phyloP scores from a whole-genome alignment of 202 grass and related monocot genomes.

The Cymbopogon flexuosus region DNA sequence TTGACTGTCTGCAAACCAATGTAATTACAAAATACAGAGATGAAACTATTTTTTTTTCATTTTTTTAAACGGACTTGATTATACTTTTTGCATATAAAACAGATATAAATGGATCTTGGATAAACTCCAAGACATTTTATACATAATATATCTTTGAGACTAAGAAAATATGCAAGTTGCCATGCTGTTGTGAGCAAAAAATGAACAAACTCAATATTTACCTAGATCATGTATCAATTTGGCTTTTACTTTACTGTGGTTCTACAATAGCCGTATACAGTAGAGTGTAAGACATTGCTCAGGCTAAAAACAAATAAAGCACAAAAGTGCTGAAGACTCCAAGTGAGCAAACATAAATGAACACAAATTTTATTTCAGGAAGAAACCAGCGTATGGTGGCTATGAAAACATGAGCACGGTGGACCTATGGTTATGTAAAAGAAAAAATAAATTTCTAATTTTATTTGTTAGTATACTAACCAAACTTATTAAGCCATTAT shows the following conservation, averaged over 20 bases:
- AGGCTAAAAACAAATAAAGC: conserved; percentile 2
- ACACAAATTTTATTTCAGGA: background rate
- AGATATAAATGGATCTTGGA: background rate
- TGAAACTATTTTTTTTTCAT: background rate
- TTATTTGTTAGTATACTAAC: background rate
- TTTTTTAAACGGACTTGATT: background rate
- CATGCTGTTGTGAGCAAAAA: conserved; percentile 6
- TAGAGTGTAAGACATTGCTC: background rate
- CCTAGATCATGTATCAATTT: conserved; percentile 5
- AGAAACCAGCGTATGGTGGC: background rate
- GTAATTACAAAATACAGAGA: background rate
- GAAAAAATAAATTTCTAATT: background rate
- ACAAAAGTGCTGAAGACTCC: conserved; percentile 6
- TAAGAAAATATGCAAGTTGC: conserved; percentile 4
- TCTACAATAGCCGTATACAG: background rate
- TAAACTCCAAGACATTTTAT: conserved; percentile 23
- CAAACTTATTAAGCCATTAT: background rate
- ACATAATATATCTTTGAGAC: background rate
- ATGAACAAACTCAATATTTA: conserved; percentile 6
- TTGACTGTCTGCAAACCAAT: conserved; percentile 10
- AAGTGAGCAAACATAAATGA: background rate
- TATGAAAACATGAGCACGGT: background rate
- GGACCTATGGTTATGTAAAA: background rate
- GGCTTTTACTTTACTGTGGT: background rate
- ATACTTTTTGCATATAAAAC: background rate